These are phyloP conservation scores for Zygotorulaspora danielsina DNA, from an alignment of 805 yeast species.

Conservation along the genomic window DNA sequence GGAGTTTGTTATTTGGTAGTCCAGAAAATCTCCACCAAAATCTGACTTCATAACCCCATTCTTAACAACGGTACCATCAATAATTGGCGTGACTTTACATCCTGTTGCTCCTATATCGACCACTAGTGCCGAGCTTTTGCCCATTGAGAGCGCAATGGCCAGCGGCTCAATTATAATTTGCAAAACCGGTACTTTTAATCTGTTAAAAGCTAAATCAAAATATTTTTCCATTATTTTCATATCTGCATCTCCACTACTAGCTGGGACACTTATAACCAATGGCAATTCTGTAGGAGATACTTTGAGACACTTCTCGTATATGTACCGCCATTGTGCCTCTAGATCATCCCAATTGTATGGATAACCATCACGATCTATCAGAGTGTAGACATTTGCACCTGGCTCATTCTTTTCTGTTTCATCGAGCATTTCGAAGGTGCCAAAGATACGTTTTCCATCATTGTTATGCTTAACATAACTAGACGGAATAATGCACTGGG, in stretches of 20 bases:
- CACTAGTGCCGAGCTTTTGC: conserved; percentile 72
- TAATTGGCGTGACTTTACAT: conserved; percentile 68
- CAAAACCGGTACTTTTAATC: conserved; percentile 68
- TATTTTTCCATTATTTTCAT: conserved; percentile 49
- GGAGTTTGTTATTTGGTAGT: conserved; percentile 46
- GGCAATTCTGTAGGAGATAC: conserved; percentile 61
- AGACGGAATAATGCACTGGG: conserved; percentile 54
- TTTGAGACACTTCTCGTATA: conserved; percentile 49
- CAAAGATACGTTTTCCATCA: conserved; percentile 21
- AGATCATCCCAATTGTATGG: conserved; percentile 72
- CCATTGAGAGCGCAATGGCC: conserved; percentile 72
- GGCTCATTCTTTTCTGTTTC: conserved; percentile 11
- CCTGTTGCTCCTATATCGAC: conserved; percentile 74
- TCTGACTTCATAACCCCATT: conserved; percentile 64
- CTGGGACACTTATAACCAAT: conserved; percentile 44
- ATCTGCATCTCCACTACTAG: conserved; percentile 22
- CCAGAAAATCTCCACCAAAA: conserved; percentile 82
- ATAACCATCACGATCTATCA: conserved; percentile 54
- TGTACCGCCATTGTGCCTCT: conserved; percentile 61
- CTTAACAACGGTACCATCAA: conserved; percentile 66
- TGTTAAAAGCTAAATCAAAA: conserved; percentile 71
- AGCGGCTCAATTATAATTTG: conserved; percentile 73
- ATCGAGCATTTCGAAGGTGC: conserved; percentile 30
- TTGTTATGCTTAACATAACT: conserved; percentile 42
- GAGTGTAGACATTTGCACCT: conserved; percentile 40